Conservation (phyloP, 1,139 yeast species). For the Saccharomyces hybrid region DNA sequence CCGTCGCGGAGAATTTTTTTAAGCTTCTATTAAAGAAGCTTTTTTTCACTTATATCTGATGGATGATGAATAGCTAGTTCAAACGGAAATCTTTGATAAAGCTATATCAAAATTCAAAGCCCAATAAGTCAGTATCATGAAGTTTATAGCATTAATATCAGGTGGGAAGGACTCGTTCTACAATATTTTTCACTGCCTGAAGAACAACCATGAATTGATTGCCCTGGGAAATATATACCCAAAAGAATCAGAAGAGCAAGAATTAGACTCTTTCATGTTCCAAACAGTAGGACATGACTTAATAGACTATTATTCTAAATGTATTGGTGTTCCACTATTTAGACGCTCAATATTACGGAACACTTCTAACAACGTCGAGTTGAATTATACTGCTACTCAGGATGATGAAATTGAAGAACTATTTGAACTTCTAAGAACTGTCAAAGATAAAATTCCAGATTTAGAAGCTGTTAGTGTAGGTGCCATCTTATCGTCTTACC, state of each 20-base stretch:
- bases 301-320: slow-evolving; percentile 54
- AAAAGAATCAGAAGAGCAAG: slow-evolving; percentile 38
- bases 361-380: slow-evolving; percentile 50
- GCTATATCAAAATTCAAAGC: background rate
- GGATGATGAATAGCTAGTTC: background rate
- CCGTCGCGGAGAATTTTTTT: slow-evolving; percentile 33
- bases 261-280: slow-evolving; percentile 91
- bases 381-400: slow-evolving; percentile 60
- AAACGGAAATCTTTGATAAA: background rate
- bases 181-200: slow-evolving; percentile 75
- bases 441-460: slow-evolving; percentile 56
- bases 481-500: slow-evolving; percentile 89
- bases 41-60: background rate
- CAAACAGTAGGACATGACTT: slow-evolving; percentile 96
- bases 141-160: slow-evolving; percentile 82
- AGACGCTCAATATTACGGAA: slow-evolving; percentile 57
- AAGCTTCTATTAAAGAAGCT: no score
- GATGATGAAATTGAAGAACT: slow-evolving; percentile 87
- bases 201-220: slow-evolving; percentile 73
- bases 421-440: slow-evolving; percentile 41
- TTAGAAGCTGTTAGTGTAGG: slow-evolving; percentile 87
- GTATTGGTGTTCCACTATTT: slow-evolving; percentile 74
- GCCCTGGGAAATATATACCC: slow-evolving; percentile 87
- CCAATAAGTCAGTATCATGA: slow-evolving; percentile 42
- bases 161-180: slow-evolving; percentile 97